Percentiles rank a stretch among this genome's conserved stretches.
phyloP scores from a whole-genome alignment of 352 stramenopile genomes.

The Phytopythium montanum region DNA sequence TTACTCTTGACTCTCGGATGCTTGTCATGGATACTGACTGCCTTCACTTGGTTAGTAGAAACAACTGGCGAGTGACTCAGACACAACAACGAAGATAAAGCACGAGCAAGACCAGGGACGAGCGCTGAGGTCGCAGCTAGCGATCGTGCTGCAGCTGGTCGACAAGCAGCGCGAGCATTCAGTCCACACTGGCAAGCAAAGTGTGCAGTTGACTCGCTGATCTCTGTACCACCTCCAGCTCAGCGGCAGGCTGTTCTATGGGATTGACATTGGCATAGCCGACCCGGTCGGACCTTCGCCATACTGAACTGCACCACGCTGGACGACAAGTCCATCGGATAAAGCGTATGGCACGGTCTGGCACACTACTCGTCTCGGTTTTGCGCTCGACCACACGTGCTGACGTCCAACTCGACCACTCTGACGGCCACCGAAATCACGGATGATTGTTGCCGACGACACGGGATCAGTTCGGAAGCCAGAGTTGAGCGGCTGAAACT shows the following conservation, averaged over 20 bases:
- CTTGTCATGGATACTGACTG: not conserved
- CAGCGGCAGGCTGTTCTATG: no score
- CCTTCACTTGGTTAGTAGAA: constrained; percentile 17
- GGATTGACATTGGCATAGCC: no score
- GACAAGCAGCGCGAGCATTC: constrained; percentile 43
- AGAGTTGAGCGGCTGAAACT: no score
- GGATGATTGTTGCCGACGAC: no score
- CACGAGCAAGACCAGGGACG: constrained; percentile 38
- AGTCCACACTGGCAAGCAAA: constrained; percentile 31
- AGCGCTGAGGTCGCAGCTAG: constrained; percentile 31
- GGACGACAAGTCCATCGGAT: no score
- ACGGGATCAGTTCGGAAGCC: no score
- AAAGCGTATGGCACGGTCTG: not conserved
- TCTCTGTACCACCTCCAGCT: no score
- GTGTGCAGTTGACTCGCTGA: no score
- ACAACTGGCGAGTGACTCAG: constrained; percentile 47
- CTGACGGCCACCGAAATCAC: no score
- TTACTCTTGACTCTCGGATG: no score
- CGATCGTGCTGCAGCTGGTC: constrained; percentile 33
- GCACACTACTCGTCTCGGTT: not conserved
- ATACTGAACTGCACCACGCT: not conserved
- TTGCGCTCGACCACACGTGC: not conserved
- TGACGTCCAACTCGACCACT: no score
- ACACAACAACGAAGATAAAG: constrained; percentile 47
- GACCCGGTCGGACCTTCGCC: not conserved